These are phyloP conservation scores for Yarrowia bubula DNA, from an alignment of 805 yeast species.

Conservation along the genomic window DNA sequence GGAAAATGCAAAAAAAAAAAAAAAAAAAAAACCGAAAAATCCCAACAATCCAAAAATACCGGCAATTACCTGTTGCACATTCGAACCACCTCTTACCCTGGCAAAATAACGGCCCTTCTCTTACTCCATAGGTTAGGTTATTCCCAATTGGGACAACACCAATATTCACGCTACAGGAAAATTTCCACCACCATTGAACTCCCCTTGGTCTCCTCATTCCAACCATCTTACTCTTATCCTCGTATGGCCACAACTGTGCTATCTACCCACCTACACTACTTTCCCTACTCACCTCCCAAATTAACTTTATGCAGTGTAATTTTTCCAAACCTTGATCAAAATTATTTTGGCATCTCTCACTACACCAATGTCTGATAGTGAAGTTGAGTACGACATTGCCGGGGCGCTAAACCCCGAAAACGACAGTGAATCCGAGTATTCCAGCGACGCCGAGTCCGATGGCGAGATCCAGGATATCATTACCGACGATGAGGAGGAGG, in stretches of 20 bases:
- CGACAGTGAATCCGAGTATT: conserved; percentile 26
- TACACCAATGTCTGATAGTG: conserved; percentile 32
- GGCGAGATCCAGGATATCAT: conserved; percentile 38
- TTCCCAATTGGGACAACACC: too few species aligned
- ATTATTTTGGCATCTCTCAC: neutral
- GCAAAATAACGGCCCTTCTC: too few species aligned
- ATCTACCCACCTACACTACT: neutral
- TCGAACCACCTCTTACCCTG: too few species aligned
- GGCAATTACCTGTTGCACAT: too few species aligned
- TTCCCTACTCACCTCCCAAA: neutral
- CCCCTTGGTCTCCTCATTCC: neutral
- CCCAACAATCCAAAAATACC: too few species aligned
- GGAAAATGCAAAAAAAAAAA: too few species aligned
- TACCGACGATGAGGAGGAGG: conserved; percentile 50
- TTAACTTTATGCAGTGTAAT: neutral
- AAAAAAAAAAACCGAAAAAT: too few species aligned
- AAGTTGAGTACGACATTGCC: conserved; percentile 36
- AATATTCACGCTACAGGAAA: too few species aligned
- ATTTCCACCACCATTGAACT: too few species aligned
- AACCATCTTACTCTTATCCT: neutral
- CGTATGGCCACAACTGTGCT: too few species aligned
- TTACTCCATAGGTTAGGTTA: too few species aligned
- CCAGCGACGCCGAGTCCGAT: conserved; percentile 32
- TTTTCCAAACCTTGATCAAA: conserved; percentile 9
- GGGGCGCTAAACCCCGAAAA: conserved; percentile 32